Base-by-base conservation (phyloP, 1,284 basidiomycete genomes). In the Ceratobasidium sp. region DNA sequence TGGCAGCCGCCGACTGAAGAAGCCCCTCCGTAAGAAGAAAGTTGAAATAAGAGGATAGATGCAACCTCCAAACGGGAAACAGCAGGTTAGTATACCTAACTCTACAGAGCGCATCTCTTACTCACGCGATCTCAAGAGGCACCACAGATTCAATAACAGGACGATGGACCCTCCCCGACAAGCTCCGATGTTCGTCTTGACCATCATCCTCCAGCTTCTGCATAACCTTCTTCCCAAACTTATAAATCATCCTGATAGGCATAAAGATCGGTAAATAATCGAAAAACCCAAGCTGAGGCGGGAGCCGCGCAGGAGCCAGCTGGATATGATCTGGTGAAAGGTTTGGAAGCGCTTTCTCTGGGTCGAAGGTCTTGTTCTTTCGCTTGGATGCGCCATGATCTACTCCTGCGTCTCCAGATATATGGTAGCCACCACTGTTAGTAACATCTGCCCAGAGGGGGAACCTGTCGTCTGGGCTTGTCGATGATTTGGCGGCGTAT, bases 261-360 rank as follows among this genome's bases (percentile, higher is more conserved):
- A 85, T 82, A 47, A 90, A 78, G 63, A 89, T 44, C 0, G 88
- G 88, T 61, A 90, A 82, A 75, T 86, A 88, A 77, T 90, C 87
- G 49, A 64, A 74, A 32, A 70, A 70, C 41, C 44, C 54, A 8
- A 50, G 62, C 46, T 58, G 61, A 18, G 75, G 73, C 16, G 73
- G 75, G 70, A 72, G 72, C 18, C 75, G 67, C 57, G 75, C 73
- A 3, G 75, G 75, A 0, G 43, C 49, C 13, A 75, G 52, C 18
- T 73, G 66, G 38, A 70, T 41, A 49, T 58, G 66, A 43, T 70
- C 54, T 18, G 66, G 66, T 1, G 54, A 21, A 28, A 70, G 81
- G 13, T 82, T 79, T 8, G 88, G 85, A 0, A 88, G 81, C 28
- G 83, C 87, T 76, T 83, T 83, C 78, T 89, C 88, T 30, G 87